Conservation (phyloP, 2,329 filamentous ascomycete genomes). For the Ophiostoma perfectum region DNA sequence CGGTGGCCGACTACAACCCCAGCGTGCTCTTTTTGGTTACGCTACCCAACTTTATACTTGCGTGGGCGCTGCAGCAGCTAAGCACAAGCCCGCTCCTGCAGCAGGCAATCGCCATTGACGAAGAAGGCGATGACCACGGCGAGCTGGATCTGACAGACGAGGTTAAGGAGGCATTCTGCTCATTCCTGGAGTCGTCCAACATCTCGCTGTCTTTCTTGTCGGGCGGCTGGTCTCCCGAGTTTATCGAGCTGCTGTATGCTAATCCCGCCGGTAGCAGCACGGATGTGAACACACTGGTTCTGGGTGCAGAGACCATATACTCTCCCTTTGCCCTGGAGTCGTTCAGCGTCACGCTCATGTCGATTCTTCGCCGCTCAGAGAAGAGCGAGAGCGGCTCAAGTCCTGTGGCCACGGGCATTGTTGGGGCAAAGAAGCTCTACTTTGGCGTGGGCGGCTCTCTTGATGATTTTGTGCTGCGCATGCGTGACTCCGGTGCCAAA, state of each 20-base stretch:
- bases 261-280: conserved; percentile 19
- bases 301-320: conserved; percentile 81
- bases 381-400: conserved; percentile 41
- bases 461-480: conserved; percentile 61
- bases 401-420: conserved; percentile 42
- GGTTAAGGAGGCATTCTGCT: conserved; percentile 54
- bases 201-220: conserved; percentile 64
- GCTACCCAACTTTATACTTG: conserved; percentile 69
- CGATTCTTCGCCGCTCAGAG: conserved; percentile 43
- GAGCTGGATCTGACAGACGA: conserved; percentile 60
- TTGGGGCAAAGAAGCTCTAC: conserved; percentile 74
- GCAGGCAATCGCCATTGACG: conserved; percentile 46
- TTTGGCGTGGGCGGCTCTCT: conserved; percentile 81
- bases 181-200: conserved; percentile 43
- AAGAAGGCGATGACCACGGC: conserved; percentile 53
- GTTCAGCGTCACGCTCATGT: conserved; percentile 63
- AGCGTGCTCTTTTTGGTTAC: conserved; percentile 73
- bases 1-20: conserved; percentile 74
- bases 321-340: conserved; percentile 63
- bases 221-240: conserved; percentile 64
- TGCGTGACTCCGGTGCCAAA: conserved; percentile 43
- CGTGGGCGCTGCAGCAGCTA: conserved; percentile 53
- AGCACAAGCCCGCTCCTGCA: conserved; percentile 34
- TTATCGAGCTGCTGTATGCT: conserved; percentile 51
- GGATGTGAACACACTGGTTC: conserved; percentile 43